Evolutionary conservation across 2,329 filamentous ascomycete species (phyloP).

Genomic region (Tolypocladium sp.): DNA sequence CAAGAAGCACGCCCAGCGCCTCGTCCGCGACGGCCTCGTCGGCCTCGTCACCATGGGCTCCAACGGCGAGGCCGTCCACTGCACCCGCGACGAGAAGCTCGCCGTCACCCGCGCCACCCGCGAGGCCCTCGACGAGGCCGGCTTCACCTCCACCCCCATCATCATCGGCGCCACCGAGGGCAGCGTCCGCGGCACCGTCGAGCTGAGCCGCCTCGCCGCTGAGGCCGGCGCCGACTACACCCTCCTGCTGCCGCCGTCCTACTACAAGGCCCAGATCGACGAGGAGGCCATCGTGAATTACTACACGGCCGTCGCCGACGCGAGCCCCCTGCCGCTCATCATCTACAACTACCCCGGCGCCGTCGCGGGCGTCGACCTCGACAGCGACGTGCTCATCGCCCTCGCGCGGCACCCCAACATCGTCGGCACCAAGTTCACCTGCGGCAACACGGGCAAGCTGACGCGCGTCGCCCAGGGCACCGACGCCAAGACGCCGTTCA

Average conservation of each 20-base stretch:
- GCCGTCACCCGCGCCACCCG: conserved; percentile 69
- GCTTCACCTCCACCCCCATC: conserved; percentile 66
- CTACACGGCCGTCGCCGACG: conserved; percentile 67
- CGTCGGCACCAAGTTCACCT: conserved; percentile 84
- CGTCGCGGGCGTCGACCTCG: conserved; percentile 80
- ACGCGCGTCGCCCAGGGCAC: conserved; percentile 70
- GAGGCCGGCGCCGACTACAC: conserved; percentile 71
- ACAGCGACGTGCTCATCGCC: conserved; percentile 76
- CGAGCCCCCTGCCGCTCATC: conserved; percentile 66
- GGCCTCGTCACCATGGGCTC: conserved; percentile 84
- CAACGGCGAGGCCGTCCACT: conserved; percentile 83
- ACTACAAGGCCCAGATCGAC: conserved; percentile 71
- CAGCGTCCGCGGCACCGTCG: conserved; percentile 71
- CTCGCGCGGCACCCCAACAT: conserved; percentile 77
- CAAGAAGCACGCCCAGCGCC: conserved; percentile 70
- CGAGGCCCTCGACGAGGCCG: conserved; percentile 72
- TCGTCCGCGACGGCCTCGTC: conserved; percentile 68
- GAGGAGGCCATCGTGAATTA: conserved; percentile 65
- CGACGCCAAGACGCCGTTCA: conserved; percentile 57
- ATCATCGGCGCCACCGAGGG: conserved; percentile 77
- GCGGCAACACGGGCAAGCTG: conserved; percentile 82
- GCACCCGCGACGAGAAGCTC: conserved; percentile 67
- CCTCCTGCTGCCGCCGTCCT: conserved; percentile 71
- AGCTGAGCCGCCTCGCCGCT: conserved; percentile 58
- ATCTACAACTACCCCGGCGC: conserved; percentile 90